These are phyloP conservation scores for Thermothelomyces thermophilus DNA, from an alignment of 2,329 filamentous ascomycete genomes.

Conservation along the genomic window DNA sequence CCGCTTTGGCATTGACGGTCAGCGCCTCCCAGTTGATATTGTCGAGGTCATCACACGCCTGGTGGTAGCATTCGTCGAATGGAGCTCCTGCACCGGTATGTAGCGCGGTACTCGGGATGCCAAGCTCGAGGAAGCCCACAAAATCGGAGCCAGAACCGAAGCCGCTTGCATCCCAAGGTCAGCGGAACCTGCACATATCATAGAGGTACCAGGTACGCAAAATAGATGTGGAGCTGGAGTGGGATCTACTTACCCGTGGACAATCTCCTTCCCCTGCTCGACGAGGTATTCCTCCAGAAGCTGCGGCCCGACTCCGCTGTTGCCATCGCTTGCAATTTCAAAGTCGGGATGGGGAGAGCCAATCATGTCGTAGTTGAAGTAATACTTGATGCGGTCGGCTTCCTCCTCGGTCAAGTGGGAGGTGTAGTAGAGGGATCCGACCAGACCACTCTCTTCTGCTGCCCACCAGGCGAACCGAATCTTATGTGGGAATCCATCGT, in stretches of 20 bases:
- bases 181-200: slow-evolving; percentile 27
- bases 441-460: slow-evolving; percentile 38
- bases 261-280: slow-evolving; percentile 29
- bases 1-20: slow-evolving; percentile 33
- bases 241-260: slow-evolving; percentile 17
- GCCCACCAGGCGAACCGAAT: slow-evolving; percentile 41
- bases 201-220: too few relatives aligned
- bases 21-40: slow-evolving; percentile 34
- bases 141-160: slow-evolving; percentile 57
- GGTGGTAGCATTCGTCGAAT: slow-evolving; percentile 30
- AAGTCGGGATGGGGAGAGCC: slow-evolving; percentile 33
- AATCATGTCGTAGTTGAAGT: slow-evolving; percentile 40
- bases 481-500: slow-evolving; percentile 34
- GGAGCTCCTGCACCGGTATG: slow-evolving; percentile 52
- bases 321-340: slow-evolving; percentile 31
- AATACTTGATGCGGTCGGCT: slow-evolving; percentile 31
- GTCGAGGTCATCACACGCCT: slow-evolving; percentile 35
- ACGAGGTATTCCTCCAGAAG: slow-evolving; percentile 31
- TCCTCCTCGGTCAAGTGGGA: slow-evolving; percentile 30
- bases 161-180: slow-evolving; percentile 38
- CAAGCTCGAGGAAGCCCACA: slow-evolving; percentile 49
- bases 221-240: too few relatives aligned
- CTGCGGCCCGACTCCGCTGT: slow-evolving; percentile 32
- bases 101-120: slow-evolving; percentile 50
- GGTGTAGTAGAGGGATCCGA: slow-evolving; percentile 34